Evolutionary conservation across 2,329 filamentous ascomycete genomes (phyloP).

Genomic region (Mariannaea sp.): DNA sequence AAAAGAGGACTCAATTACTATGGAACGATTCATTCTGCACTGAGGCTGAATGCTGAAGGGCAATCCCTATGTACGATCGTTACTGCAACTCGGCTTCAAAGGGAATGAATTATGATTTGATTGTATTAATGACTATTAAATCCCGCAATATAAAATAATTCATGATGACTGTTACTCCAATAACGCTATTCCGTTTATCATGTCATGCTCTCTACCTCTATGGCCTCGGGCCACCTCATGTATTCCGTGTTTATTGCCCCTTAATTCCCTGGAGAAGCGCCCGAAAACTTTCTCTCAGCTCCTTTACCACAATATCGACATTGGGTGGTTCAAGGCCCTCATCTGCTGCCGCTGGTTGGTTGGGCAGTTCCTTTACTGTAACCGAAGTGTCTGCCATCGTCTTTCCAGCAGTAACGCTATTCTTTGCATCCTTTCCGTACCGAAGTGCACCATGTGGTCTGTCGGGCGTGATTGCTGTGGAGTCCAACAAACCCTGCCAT

Average conservation of each 20-base stretch:
- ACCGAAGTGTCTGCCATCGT: conserved; percentile 40
- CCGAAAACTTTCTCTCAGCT: conserved; percentile 47
- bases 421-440: conserved; percentile 56
- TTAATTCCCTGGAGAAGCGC: conserved; percentile 37
- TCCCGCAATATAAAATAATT: too few species aligned
- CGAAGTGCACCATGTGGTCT: conserved; percentile 57
- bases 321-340: conserved; percentile 46
- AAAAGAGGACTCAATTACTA: not conserved
- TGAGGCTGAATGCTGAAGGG: too few species aligned
- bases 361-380: conserved; percentile 32
- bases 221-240: not conserved
- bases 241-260: not conserved
- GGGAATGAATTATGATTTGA: not conserved
- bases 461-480: conserved; percentile 69
- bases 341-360: conserved; percentile 28
- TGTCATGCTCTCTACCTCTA: not conserved
- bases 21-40: not conserved
- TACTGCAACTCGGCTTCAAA: too few species aligned
- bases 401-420: conserved; percentile 50
- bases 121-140: not conserved
- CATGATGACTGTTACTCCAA: too few species aligned
- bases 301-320: conserved; percentile 48
- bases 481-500: conserved; percentile 74
- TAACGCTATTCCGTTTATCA: not conserved
- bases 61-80: too few species aligned